Evolutionary conservation across 768 basidiomycete species (phyloP).

Genomic region (Auricularia sp.): DNA sequence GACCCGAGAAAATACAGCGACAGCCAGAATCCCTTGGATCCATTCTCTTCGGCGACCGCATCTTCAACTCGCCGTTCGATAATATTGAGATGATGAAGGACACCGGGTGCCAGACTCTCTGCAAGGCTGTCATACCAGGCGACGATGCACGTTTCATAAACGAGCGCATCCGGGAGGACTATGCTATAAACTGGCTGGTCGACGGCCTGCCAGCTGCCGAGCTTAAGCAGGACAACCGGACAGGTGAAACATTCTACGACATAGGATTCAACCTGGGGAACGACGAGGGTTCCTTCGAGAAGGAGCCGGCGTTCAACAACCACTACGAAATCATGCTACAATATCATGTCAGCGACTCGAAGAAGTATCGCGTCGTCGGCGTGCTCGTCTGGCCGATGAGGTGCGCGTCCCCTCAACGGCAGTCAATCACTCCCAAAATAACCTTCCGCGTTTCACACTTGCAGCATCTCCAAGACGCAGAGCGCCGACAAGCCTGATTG

Average conservation of each 20-base stretch:
- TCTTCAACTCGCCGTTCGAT: conserved; percentile 86
- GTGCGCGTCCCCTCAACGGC: conserved; percentile 14
- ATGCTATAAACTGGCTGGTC: conserved; percentile 88
- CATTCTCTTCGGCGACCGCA: conserved; percentile 93
- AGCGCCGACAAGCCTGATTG: conserved; percentile 38
- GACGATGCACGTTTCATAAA: conserved; percentile 86
- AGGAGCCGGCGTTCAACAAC: conserved; percentile 71
- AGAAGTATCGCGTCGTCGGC: conserved; percentile 79
- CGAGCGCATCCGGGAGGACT: conserved; percentile 82
- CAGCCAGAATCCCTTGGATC: conserved; percentile 84
- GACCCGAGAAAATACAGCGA: conserved; percentile 63
- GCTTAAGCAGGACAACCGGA: conserved; percentile 74
- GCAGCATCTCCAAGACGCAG: background rate
- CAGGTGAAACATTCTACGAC: conserved; percentile 31
- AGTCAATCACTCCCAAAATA: background rate
- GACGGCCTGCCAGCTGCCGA: conserved; percentile 92
- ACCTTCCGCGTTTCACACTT: conserved; percentile 6
- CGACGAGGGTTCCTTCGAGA: conserved; percentile 47
- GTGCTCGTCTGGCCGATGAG: conserved; percentile 74
- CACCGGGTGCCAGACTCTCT: conserved; percentile 66
- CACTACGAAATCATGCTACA: conserved; percentile 83
- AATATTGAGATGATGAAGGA: conserved; percentile 80
- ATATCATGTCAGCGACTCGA: conserved; percentile 69
- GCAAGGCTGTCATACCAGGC: conserved; percentile 45
- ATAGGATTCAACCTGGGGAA: conserved; percentile 77